Base-by-base conservation (phyloP, 768 basidiomycete species). In the Lactarius sanguifluus region DNA sequence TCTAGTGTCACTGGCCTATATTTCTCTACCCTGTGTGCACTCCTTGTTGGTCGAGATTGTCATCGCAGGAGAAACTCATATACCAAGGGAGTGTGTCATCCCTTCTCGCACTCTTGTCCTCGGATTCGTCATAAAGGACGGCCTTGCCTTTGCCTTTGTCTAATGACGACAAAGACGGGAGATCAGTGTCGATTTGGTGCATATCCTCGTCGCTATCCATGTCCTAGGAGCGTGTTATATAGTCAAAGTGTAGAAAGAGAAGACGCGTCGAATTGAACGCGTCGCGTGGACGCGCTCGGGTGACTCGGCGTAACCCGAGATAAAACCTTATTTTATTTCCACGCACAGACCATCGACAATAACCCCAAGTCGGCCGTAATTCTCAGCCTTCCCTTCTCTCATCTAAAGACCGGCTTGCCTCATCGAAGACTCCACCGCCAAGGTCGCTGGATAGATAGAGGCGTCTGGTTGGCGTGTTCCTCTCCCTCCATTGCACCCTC, bases 371-470 rank as follows among this genome's bases (percentile, higher is more conserved):
- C 71, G 70, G n/a, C 71, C 66, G 71, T 76, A 75, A 40, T 64
- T 68, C 43, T 45, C 52, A 36, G n/a, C 10, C 45, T 40, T 23
- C 68, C 64, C 68, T 73, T 67, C 74, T 68, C 70, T 72, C 69
- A 57, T 71, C 45, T 71, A 62, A 74, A 82, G 80, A 56, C 81
- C 82, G 83, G 70, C 62, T 74, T 84, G 85, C 87, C 87, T 90
- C 82, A 86, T 93, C 89, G 79, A 94, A 86, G 92, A 94, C 90
- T 94, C 92, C 92, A 94, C 79, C 91, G 86, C 86, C 87, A 71
- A 85, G 70, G 74, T 87, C 88, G 91, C 86, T 94, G 92, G 92
- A 94, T 79, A 94, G 92, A 91, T 88, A 79, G 77, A 82, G 80
- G 89, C 88, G 81, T 87, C 85, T 83, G 80, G 72, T 73, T 70